phyloP scores from a whole-genome alignment of 331 rosid genomes.

The Quercus phellos region DNA sequence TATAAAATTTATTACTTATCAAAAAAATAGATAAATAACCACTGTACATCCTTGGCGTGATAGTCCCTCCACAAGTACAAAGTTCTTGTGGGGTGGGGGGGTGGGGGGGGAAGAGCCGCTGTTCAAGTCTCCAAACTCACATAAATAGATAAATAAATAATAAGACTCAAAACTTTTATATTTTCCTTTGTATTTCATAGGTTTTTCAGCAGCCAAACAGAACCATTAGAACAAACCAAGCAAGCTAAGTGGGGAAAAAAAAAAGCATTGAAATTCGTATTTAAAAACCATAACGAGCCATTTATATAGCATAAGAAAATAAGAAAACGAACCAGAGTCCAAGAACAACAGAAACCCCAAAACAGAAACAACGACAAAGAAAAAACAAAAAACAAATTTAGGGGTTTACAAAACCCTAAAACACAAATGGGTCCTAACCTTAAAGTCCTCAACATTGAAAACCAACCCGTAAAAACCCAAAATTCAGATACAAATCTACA shows the following conservation, averaged over 20 bases:
- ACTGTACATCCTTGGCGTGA: too few species aligned
- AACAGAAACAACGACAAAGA: background rate
- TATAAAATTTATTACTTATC: too few species aligned
- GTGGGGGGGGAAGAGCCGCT: too few species aligned
- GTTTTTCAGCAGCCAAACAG: constrained; percentile 1
- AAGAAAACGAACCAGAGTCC: background rate
- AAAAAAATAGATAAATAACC: too few species aligned
- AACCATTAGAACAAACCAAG: background rate
- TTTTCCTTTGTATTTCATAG: background rate
- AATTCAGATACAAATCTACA: background rate
- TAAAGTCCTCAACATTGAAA: background rate
- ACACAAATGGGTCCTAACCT: background rate
- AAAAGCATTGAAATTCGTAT: background rate
- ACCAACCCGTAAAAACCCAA: background rate
- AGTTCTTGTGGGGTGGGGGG: too few species aligned
- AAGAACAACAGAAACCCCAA: constrained; percentile 4
- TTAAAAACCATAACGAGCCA: background rate
- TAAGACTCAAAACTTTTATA: background rate
- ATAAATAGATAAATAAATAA: background rate
- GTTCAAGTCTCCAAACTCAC: too few species aligned
- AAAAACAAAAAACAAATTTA: background rate
- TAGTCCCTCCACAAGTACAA: too few species aligned
- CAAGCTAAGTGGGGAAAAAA: background rate
- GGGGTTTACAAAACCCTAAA: background rate
- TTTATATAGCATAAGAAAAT: background rate